phyloP scores from a whole-genome alignment of 805 yeast genomes.

The Priceomyces haplophilus region DNA sequence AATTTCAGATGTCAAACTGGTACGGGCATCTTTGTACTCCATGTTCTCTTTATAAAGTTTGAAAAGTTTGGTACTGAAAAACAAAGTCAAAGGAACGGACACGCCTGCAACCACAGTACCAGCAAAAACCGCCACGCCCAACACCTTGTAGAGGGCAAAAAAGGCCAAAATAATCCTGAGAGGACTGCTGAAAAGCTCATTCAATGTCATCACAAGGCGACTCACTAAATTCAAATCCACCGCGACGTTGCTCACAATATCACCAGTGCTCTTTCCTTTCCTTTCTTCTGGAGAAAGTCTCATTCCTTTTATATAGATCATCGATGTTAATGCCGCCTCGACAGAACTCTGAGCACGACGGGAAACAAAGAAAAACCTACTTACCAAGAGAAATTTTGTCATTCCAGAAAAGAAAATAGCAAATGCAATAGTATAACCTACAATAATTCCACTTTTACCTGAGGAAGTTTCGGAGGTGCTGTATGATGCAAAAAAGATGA shows the following conservation, averaged over 20 bases:
- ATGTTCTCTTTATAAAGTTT: constrained; percentile 24
- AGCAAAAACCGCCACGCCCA: constrained; percentile 36
- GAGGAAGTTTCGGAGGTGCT: constrained; percentile 6
- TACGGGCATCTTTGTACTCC: constrained; percentile 36
- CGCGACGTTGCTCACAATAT: constrained; percentile 31
- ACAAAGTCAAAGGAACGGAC: constrained; percentile 30
- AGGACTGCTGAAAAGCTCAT: constrained; percentile 22
- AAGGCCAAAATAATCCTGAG: constrained; percentile 24
- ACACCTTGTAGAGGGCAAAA: constrained; percentile 29
- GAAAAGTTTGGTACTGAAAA: constrained; percentile 24
- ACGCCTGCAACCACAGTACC: constrained; percentile 31
- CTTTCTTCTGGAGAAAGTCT: constrained; percentile 30
- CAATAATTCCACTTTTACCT: constrained; percentile 17
- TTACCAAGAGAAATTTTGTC: constrained; percentile 20
- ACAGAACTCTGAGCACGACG: constrained; percentile 14
- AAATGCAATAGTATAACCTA: constrained; percentile 24
- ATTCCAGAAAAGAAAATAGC: constrained; percentile 25
- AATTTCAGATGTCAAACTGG: constrained; percentile 36
- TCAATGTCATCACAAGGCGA: constrained; percentile 15
- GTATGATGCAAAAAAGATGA: constrained; percentile 21
- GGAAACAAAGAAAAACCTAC: constrained; percentile 15
- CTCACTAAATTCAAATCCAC: constrained; percentile 23
- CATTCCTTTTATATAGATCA: constrained; percentile 28
- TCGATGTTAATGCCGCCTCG: constrained; percentile 20
- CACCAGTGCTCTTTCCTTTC: constrained; percentile 31